phyloP scores from a whole-genome alignment of 192 early-diverging fungal species.

The Chytriomyces hyalinus region DNA sequence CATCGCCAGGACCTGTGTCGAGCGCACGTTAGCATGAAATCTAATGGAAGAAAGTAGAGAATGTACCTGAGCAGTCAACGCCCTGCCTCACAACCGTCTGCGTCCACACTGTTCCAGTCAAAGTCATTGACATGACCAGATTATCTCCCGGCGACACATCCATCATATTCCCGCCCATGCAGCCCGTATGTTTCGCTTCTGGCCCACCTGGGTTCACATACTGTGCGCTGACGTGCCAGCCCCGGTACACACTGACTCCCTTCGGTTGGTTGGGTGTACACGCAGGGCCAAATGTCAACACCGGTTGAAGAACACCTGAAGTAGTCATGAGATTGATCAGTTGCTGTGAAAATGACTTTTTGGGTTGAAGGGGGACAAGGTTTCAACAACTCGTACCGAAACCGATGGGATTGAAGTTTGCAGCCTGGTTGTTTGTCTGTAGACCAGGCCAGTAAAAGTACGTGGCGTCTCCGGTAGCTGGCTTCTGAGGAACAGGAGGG shows the following conservation, averaged over 20 bases:
- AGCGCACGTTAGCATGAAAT: not conserved
- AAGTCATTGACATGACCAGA: constrained; percentile 11
- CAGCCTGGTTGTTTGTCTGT: not conserved
- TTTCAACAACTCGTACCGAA: not conserved
- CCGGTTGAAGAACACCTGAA: constrained; percentile 26
- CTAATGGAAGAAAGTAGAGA: not conserved
- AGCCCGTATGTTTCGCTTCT: constrained; percentile 4
- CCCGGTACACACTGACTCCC: constrained; percentile 25
- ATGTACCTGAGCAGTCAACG: constrained; percentile 6
- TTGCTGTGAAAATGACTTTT: not conserved
- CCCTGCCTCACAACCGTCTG: constrained; percentile 24
- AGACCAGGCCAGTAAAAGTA: constrained; percentile 39
- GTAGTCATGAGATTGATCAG: not conserved
- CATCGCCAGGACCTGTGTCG: not conserved
- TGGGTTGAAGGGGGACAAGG: not conserved
- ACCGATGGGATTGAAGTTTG: constrained; percentile 21
- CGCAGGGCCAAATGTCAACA: constrained; percentile 26
- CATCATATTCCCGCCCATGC: constrained; percentile 27
- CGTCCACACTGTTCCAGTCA: constrained; percentile 18
- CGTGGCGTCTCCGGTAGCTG: constrained; percentile 22
- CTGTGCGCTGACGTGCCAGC: constrained; percentile 23
- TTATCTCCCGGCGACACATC: constrained; percentile 23
- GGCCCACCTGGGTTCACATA: constrained; percentile 21
- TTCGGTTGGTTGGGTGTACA: constrained; percentile 25
- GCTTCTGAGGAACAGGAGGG: constrained; percentile 18